Evolutionary conservation across 2,329 filamentous ascomycete species (phyloP).

Genomic region (Trichoderma breve): DNA sequence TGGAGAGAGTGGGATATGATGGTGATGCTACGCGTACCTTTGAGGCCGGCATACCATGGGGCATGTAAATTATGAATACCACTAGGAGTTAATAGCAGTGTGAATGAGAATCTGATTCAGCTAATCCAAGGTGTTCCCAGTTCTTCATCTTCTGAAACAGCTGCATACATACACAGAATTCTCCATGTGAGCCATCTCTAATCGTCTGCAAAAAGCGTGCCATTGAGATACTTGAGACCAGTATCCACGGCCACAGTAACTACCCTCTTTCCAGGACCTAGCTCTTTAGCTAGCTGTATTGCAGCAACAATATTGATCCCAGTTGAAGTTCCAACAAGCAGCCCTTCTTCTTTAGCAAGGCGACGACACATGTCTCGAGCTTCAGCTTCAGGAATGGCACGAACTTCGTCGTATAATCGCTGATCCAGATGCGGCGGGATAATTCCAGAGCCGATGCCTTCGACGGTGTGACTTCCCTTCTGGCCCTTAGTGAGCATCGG

Average conservation of each 20-base stretch:
- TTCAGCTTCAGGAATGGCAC: neutral
- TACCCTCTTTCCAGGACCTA: neutral
- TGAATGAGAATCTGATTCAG: neutral
- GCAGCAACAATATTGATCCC: neutral
- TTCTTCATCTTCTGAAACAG: neutral
- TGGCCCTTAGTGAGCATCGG: neutral
- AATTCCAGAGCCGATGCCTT: neutral
- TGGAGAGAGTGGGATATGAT: neutral
- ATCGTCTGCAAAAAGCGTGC: neutral
- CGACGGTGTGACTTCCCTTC: neutral
- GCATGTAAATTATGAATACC: neutral
- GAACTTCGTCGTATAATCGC: neutral
- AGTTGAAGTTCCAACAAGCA: neutral
- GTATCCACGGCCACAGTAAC: neutral
- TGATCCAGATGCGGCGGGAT: neutral
- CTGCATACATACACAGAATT: neutral
- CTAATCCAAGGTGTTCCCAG: neutral
- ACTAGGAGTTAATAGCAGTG: neutral
- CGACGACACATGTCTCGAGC: constrained; percentile 1
- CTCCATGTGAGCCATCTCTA: neutral
- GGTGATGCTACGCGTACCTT: neutral
- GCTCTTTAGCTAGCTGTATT: neutral
- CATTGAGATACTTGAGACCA: constrained; percentile 9
- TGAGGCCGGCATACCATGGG: neutral
- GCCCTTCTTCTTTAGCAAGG: neutral